Percentiles rank a stretch among this genome's conserved stretches.
These are phyloP conservation scores for Mycena vulgaris DNA, from an alignment of 768 basidiomycete species.

Conservation along the genomic window DNA sequence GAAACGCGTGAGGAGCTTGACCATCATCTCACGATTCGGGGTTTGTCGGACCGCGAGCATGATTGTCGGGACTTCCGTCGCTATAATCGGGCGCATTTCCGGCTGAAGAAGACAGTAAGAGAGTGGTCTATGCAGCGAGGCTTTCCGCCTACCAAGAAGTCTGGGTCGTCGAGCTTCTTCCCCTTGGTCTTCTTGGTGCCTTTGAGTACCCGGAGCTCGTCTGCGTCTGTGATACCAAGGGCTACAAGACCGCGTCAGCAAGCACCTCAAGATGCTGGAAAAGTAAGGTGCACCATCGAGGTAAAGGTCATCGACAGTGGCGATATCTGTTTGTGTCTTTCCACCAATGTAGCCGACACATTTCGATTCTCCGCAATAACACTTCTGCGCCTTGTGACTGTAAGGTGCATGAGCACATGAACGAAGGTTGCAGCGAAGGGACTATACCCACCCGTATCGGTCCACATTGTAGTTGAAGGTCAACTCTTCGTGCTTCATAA, in stretches of 20 bases:
- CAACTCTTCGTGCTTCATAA: constrained; percentile 87
- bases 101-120: constrained; percentile 64
- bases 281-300: constrained; percentile 78
- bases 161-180: constrained; percentile 92
- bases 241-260: constrained; percentile 61
- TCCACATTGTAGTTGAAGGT: constrained; percentile 99
- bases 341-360: constrained; percentile 98
- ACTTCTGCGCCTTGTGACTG: constrained; percentile 94
- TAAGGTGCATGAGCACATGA: constrained; percentile 7
- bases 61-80: constrained; percentile 91
- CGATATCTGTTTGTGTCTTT: constrained; percentile 97
- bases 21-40: constrained; percentile 83
- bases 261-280: background rate
- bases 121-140: background rate
- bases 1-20: constrained; percentile 88
- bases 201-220: constrained; percentile 86
- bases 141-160: constrained; percentile 78
- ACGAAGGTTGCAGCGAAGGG: background rate
- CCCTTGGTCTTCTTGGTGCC: constrained; percentile 95
- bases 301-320: constrained; percentile 94
- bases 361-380: constrained; percentile 95
- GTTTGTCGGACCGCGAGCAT: constrained; percentile 94
- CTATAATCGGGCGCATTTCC: constrained; percentile 78
- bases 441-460: constrained; percentile 88
- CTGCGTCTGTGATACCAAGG: constrained; percentile 94